phyloP scores from a whole-genome alignment of 495 filamentous ascomycete species.

The Aspergillus egyptiacus region DNA sequence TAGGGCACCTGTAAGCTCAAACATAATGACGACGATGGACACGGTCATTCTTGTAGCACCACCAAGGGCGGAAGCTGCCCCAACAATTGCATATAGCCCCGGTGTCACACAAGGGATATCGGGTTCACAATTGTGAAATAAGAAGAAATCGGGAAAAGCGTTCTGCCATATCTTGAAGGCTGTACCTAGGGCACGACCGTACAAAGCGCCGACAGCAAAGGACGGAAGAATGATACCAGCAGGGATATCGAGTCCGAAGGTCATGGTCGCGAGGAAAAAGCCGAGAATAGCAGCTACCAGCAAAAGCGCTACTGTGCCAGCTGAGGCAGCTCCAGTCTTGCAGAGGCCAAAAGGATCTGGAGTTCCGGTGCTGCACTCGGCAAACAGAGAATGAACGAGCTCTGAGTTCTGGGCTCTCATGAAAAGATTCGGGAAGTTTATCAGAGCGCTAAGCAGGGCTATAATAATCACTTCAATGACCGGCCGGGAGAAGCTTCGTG shows the following conservation, averaged over 20 bases:
- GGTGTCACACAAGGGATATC: conserved; percentile 90
- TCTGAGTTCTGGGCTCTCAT: conserved; percentile 90
- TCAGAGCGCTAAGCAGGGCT: conserved; percentile 71
- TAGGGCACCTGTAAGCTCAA: conserved; percentile 91
- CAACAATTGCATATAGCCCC: conserved; percentile 93
- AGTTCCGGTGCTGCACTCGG: conserved; percentile 71
- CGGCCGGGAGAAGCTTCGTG: conserved; percentile 50
- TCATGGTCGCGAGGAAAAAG: conserved; percentile 79
- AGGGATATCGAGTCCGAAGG: conserved; percentile 94
- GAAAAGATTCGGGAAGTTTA: conserved; percentile 93
- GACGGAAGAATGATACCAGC: conserved; percentile 95
- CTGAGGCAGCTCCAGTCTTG: conserved; percentile 63
- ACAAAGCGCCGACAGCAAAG: conserved; percentile 92
- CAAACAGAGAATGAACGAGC: conserved; percentile 85
- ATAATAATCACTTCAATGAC: conserved; percentile 70
- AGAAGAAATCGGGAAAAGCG: conserved; percentile 65
- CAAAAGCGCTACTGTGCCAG: conserved; percentile 70
- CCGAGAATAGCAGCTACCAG: conserved; percentile 73
- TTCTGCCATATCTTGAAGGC: conserved; percentile 84
- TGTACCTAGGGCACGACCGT: conserved; percentile 86
- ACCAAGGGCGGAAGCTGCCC: conserved; percentile 90
- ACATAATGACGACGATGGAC: conserved; percentile 99
- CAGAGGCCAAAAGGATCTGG: conserved; percentile 88
- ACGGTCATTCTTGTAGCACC: conserved; percentile 96
- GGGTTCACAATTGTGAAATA: conserved; percentile 76